Percentiles rank a stretch among this genome's conserved stretches.
Evolutionary conservation across 2,329 filamentous ascomycete genomes (phyloP).

Genomic region (Diaporthe ilicicola): DNA sequence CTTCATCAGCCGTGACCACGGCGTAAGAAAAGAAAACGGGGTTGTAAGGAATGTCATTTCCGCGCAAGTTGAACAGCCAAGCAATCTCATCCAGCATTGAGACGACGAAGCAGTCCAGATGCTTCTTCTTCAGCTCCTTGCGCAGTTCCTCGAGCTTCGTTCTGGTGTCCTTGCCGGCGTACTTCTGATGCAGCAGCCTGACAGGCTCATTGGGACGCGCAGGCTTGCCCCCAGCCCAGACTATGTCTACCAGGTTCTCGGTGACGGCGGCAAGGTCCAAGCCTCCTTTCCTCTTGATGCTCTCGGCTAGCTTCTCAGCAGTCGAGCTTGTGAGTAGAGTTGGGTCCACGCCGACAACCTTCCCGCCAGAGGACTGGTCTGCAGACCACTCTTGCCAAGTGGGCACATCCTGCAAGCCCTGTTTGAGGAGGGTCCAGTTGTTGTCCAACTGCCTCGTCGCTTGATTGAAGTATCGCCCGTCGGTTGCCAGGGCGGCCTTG

Average conservation of each 20-base stretch:
- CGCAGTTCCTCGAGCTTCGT: constrained; percentile 86
- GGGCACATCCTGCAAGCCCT: constrained; percentile 90
- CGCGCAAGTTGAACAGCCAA: constrained; percentile 97
- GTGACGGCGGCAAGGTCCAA: constrained; percentile 77
- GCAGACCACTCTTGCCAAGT: constrained; percentile 98
- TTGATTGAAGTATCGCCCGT: constrained; percentile 98
- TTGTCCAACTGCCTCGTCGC: constrained; percentile 87
- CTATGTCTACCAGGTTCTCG: constrained; percentile 86
- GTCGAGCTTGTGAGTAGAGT: constrained; percentile 77
- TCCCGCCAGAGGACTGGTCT: constrained; percentile 85
- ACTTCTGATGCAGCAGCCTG: constrained; percentile 74
- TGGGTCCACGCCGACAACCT: constrained; percentile 90
- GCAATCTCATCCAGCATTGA: constrained; percentile 97
- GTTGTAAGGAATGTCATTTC: constrained; percentile 96
- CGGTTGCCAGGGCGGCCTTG: constrained; percentile 90
- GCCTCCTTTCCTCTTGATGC: constrained; percentile 87
- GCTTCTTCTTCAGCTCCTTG: constrained; percentile 92
- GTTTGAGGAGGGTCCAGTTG: constrained; percentile 93
- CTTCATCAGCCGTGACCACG: constrained; percentile 78
- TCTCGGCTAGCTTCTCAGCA: constrained; percentile 78
- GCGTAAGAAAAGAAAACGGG: constrained; percentile 99
- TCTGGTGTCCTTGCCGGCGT: constrained; percentile 82
- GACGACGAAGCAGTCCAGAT: constrained; percentile 84
- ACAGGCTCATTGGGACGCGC: constrained; percentile 78
- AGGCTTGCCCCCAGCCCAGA: constrained; percentile 84